Evolutionary conservation across 139 green algal genomes (phyloP).

Genomic region (Tetraselmis striata): DNA sequence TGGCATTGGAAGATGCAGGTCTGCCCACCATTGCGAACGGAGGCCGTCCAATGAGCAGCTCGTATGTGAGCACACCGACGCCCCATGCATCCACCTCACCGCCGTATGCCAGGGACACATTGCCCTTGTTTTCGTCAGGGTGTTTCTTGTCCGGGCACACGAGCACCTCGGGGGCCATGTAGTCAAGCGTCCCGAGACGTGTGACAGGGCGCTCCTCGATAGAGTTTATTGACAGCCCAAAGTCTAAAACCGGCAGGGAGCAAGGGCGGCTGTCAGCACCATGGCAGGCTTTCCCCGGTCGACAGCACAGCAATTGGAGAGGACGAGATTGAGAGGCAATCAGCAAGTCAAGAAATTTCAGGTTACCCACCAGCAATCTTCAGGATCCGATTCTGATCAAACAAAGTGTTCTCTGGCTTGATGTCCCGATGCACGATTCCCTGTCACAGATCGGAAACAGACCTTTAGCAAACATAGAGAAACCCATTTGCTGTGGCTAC

Average conservation of each 20-base stretch:
- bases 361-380: conserved; percentile 29
- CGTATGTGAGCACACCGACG: not conserved
- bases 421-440: conserved; percentile 52
- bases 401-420: conserved; percentile 52
- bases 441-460: too few species aligned
- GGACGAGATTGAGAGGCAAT: too few species aligned
- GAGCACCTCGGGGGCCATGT: conserved; percentile 60
- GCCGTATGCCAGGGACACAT: conserved; percentile 14
- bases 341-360: too few species aligned
- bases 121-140: conserved; percentile 47
- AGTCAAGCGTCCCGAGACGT: conserved; percentile 62
- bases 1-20: conserved; percentile 23
- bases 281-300: too few species aligned
- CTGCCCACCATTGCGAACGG: not conserved
- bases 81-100: not conserved
- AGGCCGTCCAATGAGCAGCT: not conserved
- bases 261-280: too few species aligned
- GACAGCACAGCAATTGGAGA: too few species aligned
- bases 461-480: too few species aligned
- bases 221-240: conserved; percentile 56
- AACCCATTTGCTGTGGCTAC: too few species aligned
- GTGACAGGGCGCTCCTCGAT: conserved; percentile 46
- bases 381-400: conserved; percentile 29
- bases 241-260: too few species aligned
- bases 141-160: conserved; percentile 51